These are phyloP conservation scores for Hanseniaspora taiwanica DNA, from an alignment of 805 yeast species.

Conservation along the genomic window DNA sequence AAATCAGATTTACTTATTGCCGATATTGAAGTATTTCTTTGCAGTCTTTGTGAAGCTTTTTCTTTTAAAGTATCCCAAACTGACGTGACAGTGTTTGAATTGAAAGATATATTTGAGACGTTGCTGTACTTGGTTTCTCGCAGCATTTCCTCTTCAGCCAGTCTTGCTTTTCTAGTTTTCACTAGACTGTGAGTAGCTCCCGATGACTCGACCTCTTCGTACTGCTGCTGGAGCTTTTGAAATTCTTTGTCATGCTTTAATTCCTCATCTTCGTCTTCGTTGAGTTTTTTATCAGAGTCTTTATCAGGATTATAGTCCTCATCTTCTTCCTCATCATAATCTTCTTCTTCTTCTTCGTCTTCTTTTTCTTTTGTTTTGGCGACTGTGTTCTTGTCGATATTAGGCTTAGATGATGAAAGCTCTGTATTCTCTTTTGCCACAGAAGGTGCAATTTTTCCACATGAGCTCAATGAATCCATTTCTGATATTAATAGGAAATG, in stretches of 20 bases:
- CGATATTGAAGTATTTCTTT: constrained; percentile 9
- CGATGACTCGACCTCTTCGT: neutral
- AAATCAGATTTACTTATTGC: neutral
- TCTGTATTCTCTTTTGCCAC: no score
- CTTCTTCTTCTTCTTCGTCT: neutral
- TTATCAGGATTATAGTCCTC: constrained; percentile 5
- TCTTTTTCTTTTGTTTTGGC: neutral
- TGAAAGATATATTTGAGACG: constrained; percentile 15
- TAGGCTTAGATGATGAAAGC: no score
- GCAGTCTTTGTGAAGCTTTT: constrained; percentile 23
- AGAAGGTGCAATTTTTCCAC: no score
- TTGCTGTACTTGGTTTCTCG: constrained; percentile 21
- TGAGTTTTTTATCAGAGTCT: neutral
- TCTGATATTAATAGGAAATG: no score
- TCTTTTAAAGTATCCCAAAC: constrained; percentile 43
- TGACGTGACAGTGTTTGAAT: constrained; percentile 13
- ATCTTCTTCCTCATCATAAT: constrained; percentile 5
- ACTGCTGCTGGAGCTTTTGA: neutral
- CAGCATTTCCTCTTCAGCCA: constrained; percentile 25
- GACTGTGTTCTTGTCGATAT: neutral
- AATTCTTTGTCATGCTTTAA: constrained; percentile 5
- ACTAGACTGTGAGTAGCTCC: constrained; percentile 42
- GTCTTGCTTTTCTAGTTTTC: constrained; percentile 54
- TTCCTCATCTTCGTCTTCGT: neutral
- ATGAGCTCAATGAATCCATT: no score